Evolutionary conservation across 352 stramenopile species (phyloP), one percentile per base, ranked within the genome.

Genomic region (Phytophthora pistaciae): DNA sequence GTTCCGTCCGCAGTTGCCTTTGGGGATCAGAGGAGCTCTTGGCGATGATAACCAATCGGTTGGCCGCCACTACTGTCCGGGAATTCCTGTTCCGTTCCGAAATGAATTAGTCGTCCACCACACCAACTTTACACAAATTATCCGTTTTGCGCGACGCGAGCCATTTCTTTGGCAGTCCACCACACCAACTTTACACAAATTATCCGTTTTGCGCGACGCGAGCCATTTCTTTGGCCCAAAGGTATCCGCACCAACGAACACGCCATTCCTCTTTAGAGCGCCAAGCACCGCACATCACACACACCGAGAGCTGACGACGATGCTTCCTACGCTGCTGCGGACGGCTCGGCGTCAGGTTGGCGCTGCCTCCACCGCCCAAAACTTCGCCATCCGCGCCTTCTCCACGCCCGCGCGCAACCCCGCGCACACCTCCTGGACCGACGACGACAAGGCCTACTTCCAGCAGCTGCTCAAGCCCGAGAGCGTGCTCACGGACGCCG

Each of bases 391-490:
- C 5, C 27, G 27, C 21, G n/a, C 44, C 14, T 77, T 88, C 50
- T 76, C 68, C 3, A 59, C 67, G 0, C 72, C 84, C 8, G 49
- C 73, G 16, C 87, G 81, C 20, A 85, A 87, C 59, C 49, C 80
- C 8, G 53, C 70, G 14, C 86, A 84, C 53, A 80, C 81, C 16
- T 80, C 70, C n/a, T 92, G 88, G 83, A 87, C 66, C 13, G 83
- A 87, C 5, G 66, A 80, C 13, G 87, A 96, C 70, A 81, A 92
- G 61, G 50, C 57, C 29, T 89, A 85, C 69, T 94, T 96, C 71
- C 77, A 85, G 42, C 60, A 80, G 20, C 70, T 96, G 11, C 78
- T 94, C 36, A 79, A 78, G 23, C 77, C 85, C 27, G 79, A 88
- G 70, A 77, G 67, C 50, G 89, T 94, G 55, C 84, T 95, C 44